Evolutionary conservation across 1,284 basidiomycete species (phyloP).

Genomic region (Melampsora larici-populina): DNA sequence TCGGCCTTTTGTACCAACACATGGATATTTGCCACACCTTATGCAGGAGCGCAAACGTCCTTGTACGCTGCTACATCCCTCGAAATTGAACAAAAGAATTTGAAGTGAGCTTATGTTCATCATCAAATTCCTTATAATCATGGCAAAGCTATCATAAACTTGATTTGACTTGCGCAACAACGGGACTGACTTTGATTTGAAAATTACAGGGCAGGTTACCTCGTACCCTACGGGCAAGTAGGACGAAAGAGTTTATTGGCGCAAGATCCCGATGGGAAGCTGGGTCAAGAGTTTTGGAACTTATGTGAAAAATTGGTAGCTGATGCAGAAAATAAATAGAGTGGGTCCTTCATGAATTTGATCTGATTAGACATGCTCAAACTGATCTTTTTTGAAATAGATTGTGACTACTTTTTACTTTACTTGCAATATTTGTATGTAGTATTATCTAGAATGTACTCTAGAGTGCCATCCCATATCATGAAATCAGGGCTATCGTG

Average conservation of each 20-base stretch:
- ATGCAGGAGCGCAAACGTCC: constrained; percentile 51
- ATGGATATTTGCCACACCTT: constrained; percentile 40
- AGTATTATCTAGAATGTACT: no score
- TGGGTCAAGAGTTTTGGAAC: constrained; percentile 23
- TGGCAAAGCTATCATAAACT: no score
- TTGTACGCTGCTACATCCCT: constrained; percentile 51
- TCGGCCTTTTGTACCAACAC: not conserved
- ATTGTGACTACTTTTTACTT: no score
- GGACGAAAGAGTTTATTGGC: not conserved
- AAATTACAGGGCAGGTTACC: constrained; percentile 13
- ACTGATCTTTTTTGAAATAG: no score
- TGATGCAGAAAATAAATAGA: not conserved
- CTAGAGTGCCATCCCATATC: no score
- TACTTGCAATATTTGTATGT: no score
- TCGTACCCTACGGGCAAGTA: constrained; percentile 29
- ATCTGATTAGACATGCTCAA: no score
- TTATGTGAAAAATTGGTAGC: constrained; percentile 21
- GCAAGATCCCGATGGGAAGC: constrained; percentile 8
- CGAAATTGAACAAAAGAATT: constrained; percentile 48
- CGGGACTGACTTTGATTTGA: not conserved
- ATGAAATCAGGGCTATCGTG: no score
- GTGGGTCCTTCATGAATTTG: no score
- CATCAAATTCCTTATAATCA: not conserved
- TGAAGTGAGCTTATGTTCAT: not conserved
- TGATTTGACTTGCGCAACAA: not conserved